Evolutionary conservation across 495 filamentous ascomycete genomes (phyloP), one percentile per base, ranked within the genome.

Genomic region (Parathielavia hyrcaniae): DNA sequence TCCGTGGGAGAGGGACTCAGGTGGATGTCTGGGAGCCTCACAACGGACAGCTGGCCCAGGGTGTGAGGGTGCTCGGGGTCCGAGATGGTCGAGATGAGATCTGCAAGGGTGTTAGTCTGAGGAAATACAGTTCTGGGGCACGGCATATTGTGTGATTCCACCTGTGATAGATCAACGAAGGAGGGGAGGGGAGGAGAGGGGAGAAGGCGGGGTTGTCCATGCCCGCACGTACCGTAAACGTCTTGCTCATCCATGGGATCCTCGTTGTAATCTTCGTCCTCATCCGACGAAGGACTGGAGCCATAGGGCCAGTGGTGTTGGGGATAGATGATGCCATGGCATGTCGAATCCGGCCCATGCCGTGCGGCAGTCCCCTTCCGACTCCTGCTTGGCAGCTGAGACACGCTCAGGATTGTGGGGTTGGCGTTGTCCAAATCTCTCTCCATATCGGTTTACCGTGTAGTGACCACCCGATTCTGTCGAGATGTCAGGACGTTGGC

Each of bases 1-100:
- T 73, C 62, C 13, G 83, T 77, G 16, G 83, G 78, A 12, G 84
- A 78, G 26, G 88, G 86, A 10, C 73, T 78, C 57, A 98, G 85
- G 58, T 81, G 76, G 64, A 97, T 97, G 67, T 98, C 93, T 11
- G 89, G 87, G 10, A 98, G 84, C 47, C 89, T 95, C 48, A 97
- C 90, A 14, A 98, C 95, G 13, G 91, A 89, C 40, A 98, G 77
- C 61, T 91, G 89, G 46, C 90, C 95, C 23, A 98, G 80, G 0
- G 91, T 95, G 16, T 97, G 81, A 22, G 93, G 93, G 64, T 97
- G 93, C 73, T 98, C 93, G 2, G 93, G 93, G 70, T 98, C 93
- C 26, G 89, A 91, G 61, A 98, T 96, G 50, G 87, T 84, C 46
- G 90, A 88, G 57, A 98, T 90, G 36, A 97, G 81, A 74, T 98